Conservation (phyloP, 257 asterid genomes). For the Oldenlandia corymbosa region DNA sequence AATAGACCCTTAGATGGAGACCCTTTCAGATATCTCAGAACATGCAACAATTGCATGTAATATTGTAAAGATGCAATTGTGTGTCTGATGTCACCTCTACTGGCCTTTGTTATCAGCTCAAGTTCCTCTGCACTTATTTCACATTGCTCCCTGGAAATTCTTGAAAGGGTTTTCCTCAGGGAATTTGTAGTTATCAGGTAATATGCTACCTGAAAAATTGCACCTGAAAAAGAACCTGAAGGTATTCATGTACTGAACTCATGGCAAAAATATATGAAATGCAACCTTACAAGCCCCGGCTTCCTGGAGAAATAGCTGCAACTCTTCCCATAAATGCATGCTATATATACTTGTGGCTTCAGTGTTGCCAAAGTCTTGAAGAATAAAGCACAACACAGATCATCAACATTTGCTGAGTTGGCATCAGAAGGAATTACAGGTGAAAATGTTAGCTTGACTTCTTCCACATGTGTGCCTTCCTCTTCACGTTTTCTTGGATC, state of each 20-base stretch:
- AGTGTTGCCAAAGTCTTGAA: constrained; percentile 56
- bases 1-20: too few relatives aligned
- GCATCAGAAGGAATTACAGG: too few relatives aligned
- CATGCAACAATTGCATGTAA: constrained; percentile 27
- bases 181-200: constrained; percentile 77
- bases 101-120: constrained; percentile 64
- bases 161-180: constrained; percentile 55
- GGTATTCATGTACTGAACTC: background rate
- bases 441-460: too few relatives aligned
- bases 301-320: constrained; percentile 64
- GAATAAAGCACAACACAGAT: too few relatives aligned
- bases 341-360: constrained; percentile 60
- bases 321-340: constrained; percentile 70
- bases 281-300: constrained; percentile 95
- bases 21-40: too few relatives aligned
- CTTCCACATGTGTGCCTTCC: too few relatives aligned
- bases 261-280: constrained; percentile 22
- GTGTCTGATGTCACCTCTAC: constrained; percentile 91
- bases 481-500: too few relatives aligned
- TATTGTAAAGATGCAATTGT: constrained; percentile 85
- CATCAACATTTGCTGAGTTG: too few relatives aligned
- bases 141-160: constrained; percentile 60
- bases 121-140: constrained; percentile 59
- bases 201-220: constrained; percentile 57
- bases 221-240: constrained; percentile 3